A percentile compares a stretch with the other conserved stretches of the same genome.
These are phyloP conservation scores for Metschnikowia anglica DNA, from an alignment of 805 yeast genomes.

Conservation along the genomic window DNA sequence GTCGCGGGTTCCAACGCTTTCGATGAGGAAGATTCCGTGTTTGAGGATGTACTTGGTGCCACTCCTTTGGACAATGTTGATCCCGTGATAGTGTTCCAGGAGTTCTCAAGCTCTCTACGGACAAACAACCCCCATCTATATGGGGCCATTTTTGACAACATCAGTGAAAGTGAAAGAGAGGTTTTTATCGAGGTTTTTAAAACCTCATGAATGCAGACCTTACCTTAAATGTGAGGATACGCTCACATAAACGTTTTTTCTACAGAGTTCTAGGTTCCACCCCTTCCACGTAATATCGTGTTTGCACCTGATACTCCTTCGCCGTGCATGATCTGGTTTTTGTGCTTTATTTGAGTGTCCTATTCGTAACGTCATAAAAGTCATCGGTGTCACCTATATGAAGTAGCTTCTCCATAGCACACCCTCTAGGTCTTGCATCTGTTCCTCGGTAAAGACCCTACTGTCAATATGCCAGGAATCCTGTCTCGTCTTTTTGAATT, in stretches of 20 bases:
- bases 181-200: slow-evolving; percentile 11
- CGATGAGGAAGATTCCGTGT: slow-evolving; percentile 25
- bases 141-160: slow-evolving; percentile 16
- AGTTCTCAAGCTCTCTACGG: slow-evolving; percentile 16
- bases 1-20: slow-evolving; percentile 25
- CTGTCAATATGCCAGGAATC: slow-evolving; percentile 96
- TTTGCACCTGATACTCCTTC: background rate
- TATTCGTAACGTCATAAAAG: background rate
- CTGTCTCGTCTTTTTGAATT: slow-evolving; percentile 86
- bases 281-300: too few relatives aligned
- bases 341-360: background rate
- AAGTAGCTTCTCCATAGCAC: slow-evolving; percentile 91
- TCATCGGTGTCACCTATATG: slow-evolving; percentile 43
- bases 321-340: too few relatives aligned
- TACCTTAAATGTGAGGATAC: background rate
- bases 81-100: slow-evolving; percentile 18
- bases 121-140: slow-evolving; percentile 15
- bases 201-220: background rate
- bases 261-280: background rate
- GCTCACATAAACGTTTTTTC: background rate
- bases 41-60: slow-evolving; percentile 28
- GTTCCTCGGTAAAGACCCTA: slow-evolving; percentile 67
- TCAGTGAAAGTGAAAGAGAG: slow-evolving; percentile 18
- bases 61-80: slow-evolving; percentile 21
- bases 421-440: slow-evolving; percentile 89